Evolutionary conservation across 257 asterid species (phyloP), one percentile per base, ranked within the genome.

Genomic region (Solanum tacnaense): DNA sequence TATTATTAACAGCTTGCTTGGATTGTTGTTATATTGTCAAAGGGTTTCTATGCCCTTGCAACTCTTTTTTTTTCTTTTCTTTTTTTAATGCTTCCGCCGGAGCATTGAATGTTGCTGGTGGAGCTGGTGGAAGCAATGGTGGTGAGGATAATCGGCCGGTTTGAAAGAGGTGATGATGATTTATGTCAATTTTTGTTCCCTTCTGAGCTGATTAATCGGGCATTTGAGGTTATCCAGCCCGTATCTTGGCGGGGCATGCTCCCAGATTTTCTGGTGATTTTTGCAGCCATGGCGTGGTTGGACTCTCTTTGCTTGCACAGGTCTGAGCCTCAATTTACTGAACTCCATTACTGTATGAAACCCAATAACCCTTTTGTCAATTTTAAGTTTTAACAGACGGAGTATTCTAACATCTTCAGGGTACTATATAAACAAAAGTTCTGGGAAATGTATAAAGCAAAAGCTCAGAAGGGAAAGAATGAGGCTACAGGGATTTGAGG

Each of bases 201-300:
- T 72, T 32, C 27, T 9, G 41, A 16, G 79, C 79, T 72, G 41
- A 73, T 35, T 27, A 73, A 68, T 68, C 31, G 6, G 65, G 87
- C 71, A 74, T 11, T 23, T 71, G 73, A 83, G 88, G 31, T 60
- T 13, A 86, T 56, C 20, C 12, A 49, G 52, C 90, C 81, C 73
- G 87, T 86, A 83, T 84, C 91, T 89, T 79, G 91, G 91, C 85
- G 9, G 56, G 90, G 90, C 90, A 88, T 76, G 52, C 52, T 21
- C 9, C 36, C n/a, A n/a, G 85, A 35, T 35, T 34, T 74, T 74
- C 52, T 20, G 83, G 79, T 68, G 81, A 81, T 75, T 83, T 86
- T 84, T 83, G 92, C 92, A 88, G 89, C 90, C 89, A 88, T 90
- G 88, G 88, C 88, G 71, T 9, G 5, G 60, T 21, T 20, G 44